Evolutionary conservation across 208 protist species (phyloP).

Genomic region (Trypanosoma caninum): DNA sequence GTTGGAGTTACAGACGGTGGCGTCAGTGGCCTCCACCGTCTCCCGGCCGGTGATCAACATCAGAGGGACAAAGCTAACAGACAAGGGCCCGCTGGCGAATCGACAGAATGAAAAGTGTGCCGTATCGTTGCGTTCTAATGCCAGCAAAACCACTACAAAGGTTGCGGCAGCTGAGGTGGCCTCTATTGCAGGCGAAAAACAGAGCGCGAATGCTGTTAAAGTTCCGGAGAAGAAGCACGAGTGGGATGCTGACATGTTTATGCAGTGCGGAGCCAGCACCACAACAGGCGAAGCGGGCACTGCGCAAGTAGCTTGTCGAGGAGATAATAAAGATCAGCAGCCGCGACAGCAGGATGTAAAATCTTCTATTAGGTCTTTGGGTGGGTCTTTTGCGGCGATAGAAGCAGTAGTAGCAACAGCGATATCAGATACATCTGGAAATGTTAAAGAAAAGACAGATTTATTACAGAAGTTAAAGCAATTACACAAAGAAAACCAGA

Average conservation of each 20-base stretch:
- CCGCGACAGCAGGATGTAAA: no score
- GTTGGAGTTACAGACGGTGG: constrained; percentile 16
- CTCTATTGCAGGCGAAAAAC: neutral
- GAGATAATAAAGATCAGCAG: neutral
- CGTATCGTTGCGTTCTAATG: neutral
- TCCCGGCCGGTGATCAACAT: neutral
- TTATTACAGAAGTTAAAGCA: constrained; percentile 44
- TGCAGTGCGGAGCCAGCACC: constrained; percentile 15
- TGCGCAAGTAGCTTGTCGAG: neutral
- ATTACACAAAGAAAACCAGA: constrained; percentile 57
- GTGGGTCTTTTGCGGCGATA: no score
- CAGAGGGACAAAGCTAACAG: neutral
- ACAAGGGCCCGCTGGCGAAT: neutral
- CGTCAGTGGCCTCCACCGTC: neutral
- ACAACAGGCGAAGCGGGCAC: constrained; percentile 15
- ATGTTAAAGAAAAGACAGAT: constrained; percentile 22
- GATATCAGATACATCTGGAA: neutral
- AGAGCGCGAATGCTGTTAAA: neutral
- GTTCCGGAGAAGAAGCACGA: constrained; percentile 24
- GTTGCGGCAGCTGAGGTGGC: neutral
- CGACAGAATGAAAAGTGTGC: constrained; percentile 1
- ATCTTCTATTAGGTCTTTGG: no score
- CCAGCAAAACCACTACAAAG: neutral
- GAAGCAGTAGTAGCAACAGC: neutral
- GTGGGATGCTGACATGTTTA: constrained; percentile 24